Evolutionary conservation across 345 rosid genomes (phyloP).

Genomic region (Microthlaspi erraticum): DNA sequence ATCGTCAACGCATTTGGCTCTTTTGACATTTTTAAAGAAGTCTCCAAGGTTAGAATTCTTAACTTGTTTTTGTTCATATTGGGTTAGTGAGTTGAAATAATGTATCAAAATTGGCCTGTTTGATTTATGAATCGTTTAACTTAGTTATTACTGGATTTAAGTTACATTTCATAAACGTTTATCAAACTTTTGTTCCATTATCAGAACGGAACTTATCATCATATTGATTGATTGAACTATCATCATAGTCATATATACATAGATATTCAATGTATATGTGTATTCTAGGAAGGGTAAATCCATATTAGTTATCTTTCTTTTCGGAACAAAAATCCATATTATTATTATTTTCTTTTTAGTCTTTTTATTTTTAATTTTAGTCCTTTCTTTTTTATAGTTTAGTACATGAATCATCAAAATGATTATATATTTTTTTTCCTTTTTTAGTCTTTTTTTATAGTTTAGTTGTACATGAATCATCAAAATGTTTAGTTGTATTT

Average conservation of each 20-base stretch:
- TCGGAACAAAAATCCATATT: too few species aligned
- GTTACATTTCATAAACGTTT: background rate
- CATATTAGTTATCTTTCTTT: background rate
- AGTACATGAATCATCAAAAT: background rate
- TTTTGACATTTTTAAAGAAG: constrained; percentile 4
- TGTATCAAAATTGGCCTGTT: too few species aligned
- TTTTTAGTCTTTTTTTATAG: background rate
- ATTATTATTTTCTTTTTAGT: too few species aligned
- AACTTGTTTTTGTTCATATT: background rate
- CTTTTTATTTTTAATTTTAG: background rate
- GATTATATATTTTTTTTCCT: too few species aligned
- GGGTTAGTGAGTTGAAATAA: too few species aligned
- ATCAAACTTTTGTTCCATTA: background rate
- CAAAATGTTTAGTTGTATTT: too few species aligned
- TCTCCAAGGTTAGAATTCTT: constrained; percentile 38
- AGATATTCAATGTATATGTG: background rate
- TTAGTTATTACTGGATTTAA: background rate
- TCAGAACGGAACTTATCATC: background rate
- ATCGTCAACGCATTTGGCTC: constrained; percentile 45
- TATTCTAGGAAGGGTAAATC: background rate
- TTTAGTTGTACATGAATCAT: background rate
- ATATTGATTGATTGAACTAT: too few species aligned
- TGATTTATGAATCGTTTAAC: too few species aligned
- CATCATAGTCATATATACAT: background rate
- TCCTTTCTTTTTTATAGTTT: background rate